A percentile compares a stretch with the other conserved stretches of the same genome.
These are phyloP conservation scores for Podochytrium sp. DNA, from an alignment of 192 early-diverging fungal species.

Conservation along the genomic window DNA sequence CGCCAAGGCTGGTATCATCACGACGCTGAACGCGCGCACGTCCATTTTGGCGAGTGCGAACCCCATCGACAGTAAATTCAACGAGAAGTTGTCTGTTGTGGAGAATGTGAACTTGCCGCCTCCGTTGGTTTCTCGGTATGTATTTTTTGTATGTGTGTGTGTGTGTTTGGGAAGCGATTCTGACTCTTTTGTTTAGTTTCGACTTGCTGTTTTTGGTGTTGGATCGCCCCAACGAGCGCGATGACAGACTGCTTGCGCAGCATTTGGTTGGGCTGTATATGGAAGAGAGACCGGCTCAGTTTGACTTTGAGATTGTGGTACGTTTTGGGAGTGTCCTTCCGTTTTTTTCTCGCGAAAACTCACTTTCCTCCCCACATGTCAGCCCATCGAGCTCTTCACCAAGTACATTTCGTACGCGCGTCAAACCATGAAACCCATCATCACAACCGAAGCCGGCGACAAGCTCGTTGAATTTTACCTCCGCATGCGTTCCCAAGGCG, in stretches of 20 bases:
- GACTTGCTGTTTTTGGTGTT: slow-evolving; percentile 92
- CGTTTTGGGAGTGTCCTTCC: slow-evolving; percentile 14
- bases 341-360: slow-evolving; percentile 3
- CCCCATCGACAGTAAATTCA: slow-evolving; percentile 89
- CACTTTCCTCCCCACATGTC: slow-evolving; percentile 3
- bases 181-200: too few relatives aligned
- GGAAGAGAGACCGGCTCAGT: slow-evolving; percentile 55
- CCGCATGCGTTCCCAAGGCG: slow-evolving; percentile 76
- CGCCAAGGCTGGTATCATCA: slow-evolving; percentile 98
- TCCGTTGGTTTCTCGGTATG: slow-evolving; percentile 85
- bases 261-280: slow-evolving; percentile 88
- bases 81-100: slow-evolving; percentile 77
- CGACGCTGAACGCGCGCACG: slow-evolving; percentile 94
- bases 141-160: slow-evolving; percentile 7
- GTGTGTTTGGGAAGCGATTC: not conserved
- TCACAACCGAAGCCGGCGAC: slow-evolving; percentile 74
- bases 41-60: slow-evolving; percentile 95
- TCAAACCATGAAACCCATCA: slow-evolving; percentile 71
- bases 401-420: slow-evolving; percentile 93
- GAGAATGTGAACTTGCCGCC: slow-evolving; percentile 92
- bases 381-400: slow-evolving; percentile 81
- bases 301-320: slow-evolving; percentile 48
- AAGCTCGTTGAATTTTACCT: slow-evolving; percentile 83
- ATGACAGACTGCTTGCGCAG: slow-evolving; percentile 85
- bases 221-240: slow-evolving; percentile 83